A percentile compares a stretch with the other conserved stretches of the same genome.
Evolutionary conservation across 495 filamentous ascomycete genomes (phyloP).

Genomic region (Penicillium atrosanguineum): DNA sequence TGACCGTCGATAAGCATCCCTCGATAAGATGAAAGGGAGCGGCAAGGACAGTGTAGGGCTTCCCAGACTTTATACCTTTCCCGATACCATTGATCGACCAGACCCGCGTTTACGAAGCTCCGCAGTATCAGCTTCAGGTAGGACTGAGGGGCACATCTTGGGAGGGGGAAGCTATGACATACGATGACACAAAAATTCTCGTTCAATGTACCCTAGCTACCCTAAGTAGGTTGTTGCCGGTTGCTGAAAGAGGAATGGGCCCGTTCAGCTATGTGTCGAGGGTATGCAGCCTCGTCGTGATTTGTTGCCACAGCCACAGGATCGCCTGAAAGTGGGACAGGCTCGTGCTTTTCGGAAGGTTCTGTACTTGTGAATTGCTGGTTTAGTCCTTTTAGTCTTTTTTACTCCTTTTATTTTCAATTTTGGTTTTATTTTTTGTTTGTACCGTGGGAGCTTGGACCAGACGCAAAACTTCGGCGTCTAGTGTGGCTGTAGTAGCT

Average conservation of each 20-base stretch:
- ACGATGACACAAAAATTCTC: constrained; percentile 8
- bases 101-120: background rate
- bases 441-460: constrained; percentile 20
- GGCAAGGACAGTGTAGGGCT: constrained; percentile 2
- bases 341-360: constrained; percentile 18
- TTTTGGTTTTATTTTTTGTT: background rate
- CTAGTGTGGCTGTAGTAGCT: background rate
- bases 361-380: constrained; percentile 8
- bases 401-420: background rate
- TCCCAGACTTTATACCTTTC: constrained; percentile 14
- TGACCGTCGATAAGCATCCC: constrained; percentile 82
- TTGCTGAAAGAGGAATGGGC: background rate
- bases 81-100: constrained; percentile 11
- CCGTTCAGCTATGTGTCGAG: constrained; percentile 11
- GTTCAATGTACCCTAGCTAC: background rate
- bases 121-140: constrained; percentile 6
- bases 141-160: constrained; percentile 13
- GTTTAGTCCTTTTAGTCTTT: background rate
- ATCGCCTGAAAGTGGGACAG: constrained; percentile 21
- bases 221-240: background rate
- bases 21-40: constrained; percentile 26
- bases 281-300: constrained; percentile 6
- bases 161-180: constrained; percentile 22
- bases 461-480: constrained; percentile 9
- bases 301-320: constrained; percentile 26